A percentile compares a stretch with the other conserved stretches of the same genome.
Evolutionary conservation across 1,284 basidiomycete species (phyloP).

Genomic region (Puccinia horiana): DNA sequence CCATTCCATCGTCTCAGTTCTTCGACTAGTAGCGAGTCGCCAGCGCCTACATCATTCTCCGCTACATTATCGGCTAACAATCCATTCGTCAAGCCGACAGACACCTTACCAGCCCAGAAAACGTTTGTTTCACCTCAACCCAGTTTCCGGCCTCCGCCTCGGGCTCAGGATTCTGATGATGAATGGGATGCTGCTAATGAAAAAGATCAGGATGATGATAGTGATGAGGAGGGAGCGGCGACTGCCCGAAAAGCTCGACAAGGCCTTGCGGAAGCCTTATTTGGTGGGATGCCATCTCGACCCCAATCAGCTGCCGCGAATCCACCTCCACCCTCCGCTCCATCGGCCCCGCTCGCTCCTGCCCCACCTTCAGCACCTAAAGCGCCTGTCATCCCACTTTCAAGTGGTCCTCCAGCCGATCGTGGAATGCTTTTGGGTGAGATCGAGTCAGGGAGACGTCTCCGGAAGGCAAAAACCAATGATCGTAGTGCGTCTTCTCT

Average conservation of each 20-base stretch:
- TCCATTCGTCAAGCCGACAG: constrained; percentile 58
- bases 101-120: constrained; percentile 57
- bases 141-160: constrained; percentile 49
- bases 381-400: constrained; percentile 54
- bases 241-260: constrained; percentile 66
- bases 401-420: constrained; percentile 61
- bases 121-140: constrained; percentile 50
- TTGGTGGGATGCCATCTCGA: constrained; percentile 66
- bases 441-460: constrained; percentile 75
- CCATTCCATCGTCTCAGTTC: constrained; percentile 52
- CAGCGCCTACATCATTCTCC: constrained; percentile 58
- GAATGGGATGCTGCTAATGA: constrained; percentile 85
- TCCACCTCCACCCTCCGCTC: constrained; percentile 58
- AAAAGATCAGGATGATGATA: constrained; percentile 70
- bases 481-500: constrained; percentile 74
- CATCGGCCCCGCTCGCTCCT: constrained; percentile 59
- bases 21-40: constrained; percentile 45
- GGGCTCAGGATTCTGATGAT: constrained; percentile 65
- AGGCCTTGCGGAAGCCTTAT: constrained; percentile 75
- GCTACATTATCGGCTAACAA: constrained; percentile 57
- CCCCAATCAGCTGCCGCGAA: constrained; percentile 49
- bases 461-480: constrained; percentile 78
- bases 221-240: constrained; percentile 71
- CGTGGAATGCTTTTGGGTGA: constrained; percentile 73
- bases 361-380: constrained; percentile 52